These are phyloP conservation scores for Orbilia blumenaviensis DNA, from an alignment of 2,329 filamentous ascomycete genomes.

Conservation along the genomic window DNA sequence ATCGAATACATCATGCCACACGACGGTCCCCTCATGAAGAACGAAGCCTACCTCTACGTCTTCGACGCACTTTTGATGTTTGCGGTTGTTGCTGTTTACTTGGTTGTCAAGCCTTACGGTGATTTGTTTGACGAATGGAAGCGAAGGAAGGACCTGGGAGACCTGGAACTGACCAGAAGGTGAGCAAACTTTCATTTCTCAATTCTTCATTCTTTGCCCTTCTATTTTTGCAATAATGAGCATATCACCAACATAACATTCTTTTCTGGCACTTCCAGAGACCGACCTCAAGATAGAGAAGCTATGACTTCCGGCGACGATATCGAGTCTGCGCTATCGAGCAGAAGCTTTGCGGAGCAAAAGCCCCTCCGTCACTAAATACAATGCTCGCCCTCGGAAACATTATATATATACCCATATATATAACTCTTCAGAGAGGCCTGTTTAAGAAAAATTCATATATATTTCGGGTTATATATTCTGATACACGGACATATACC, in stretches of 20 bases:
- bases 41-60: conserved; percentile 64
- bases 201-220: not conserved
- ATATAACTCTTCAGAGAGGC: no score
- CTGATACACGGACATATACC: not conserved
- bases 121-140: conserved; percentile 51
- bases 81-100: conserved; percentile 57
- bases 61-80: conserved; percentile 65
- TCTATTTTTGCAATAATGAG: not conserved
- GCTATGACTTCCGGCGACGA: not conserved
- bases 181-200: conserved; percentile 1
- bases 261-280: not conserved
- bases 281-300: conserved; percentile 5
- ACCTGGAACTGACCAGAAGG: conserved; percentile 35
- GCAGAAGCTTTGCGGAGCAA: conserved; percentile 2
- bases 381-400: not conserved
- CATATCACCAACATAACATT: conserved; percentile 30
- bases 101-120: conserved; percentile 48
- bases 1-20: conserved; percentile 65
- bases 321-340: conserved; percentile 23
- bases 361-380: not conserved
- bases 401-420: not conserved
- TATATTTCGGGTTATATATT: not conserved
- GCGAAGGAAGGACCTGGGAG: conserved; percentile 39
- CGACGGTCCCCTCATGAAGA: conserved; percentile 62
- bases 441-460: no score